Evolutionary conservation across 2,329 filamentous ascomycete species (phyloP), one percentile per base, ranked within the genome.

Genomic region (Basipetospora chlamydospora): DNA sequence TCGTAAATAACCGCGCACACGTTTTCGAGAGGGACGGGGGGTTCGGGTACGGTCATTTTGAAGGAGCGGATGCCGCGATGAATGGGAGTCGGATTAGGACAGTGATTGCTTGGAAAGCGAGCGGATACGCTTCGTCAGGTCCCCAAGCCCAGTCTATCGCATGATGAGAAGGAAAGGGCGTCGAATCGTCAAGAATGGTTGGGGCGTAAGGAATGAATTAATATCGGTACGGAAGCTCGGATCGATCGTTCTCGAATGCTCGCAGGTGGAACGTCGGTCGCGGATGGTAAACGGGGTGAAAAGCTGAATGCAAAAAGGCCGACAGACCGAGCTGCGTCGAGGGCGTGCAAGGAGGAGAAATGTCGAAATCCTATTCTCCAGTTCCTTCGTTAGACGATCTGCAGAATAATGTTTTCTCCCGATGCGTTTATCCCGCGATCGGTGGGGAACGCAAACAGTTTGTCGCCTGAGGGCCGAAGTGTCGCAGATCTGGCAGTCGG

Each of bases 1-100:
- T 86, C 67, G 61, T 83, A 67, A 42, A 95, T 70, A 50, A 80
- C 73, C 40, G 86, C 85, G 59, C 88, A 96, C 49, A 83, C 77
- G 57, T 78, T 75, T 55, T 76, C 71, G 53, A 95, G 62, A 43
- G 77, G 64, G 51, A 75, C 67, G 37, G 70, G 62, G 36, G 86
- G 85, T 50, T 74, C 60, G 33, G 85, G 84, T 39, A 79, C 64
- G 50, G 75, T 63, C 85, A 92, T 92, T 36, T 44, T 57, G 49
- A 26, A 25, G 26, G 23, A 23, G 22, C 22, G 11, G 22, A 11
- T 23, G 22, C 11, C 6, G 22, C 22, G 22, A 23, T 23, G 12
- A 23, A 22, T 35, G 4, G 17, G 20, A 21, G 9, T 17, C 21
- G 8, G 20, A n/a, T n/a, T n/a, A n/a, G n/a, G n/a, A n/a, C n/a